A percentile compares a stretch with the other conserved stretches of the same genome.
Evolutionary conservation across 2,329 filamentous ascomycete genomes (phyloP).

Genomic region (Clarireedia homoeocarpa): DNA sequence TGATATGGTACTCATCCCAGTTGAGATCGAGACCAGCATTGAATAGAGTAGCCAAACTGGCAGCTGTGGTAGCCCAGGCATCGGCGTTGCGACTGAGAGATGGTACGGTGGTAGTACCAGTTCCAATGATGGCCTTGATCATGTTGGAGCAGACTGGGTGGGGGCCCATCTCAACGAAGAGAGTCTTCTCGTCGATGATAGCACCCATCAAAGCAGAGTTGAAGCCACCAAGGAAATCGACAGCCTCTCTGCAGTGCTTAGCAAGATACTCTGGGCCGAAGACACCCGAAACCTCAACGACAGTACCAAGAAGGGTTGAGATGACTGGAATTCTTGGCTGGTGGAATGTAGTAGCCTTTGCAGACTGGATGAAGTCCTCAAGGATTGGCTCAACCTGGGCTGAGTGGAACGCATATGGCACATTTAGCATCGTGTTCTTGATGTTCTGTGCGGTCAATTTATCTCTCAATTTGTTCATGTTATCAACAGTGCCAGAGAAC

Average conservation of each 20-base stretch:
- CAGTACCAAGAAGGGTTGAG: conserved; percentile 56
- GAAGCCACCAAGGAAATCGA: conserved; percentile 60
- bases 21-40: conserved; percentile 52
- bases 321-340: conserved; percentile 53
- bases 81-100: conserved; percentile 55
- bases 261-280: conserved; percentile 56
- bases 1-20: conserved; percentile 61
- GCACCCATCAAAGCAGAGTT: conserved; percentile 26
- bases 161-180: conserved; percentile 62
- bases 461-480: conserved; percentile 43
- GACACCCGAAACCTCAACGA: conserved; percentile 47
- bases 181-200: conserved; percentile 54
- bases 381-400: conserved; percentile 55
- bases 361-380: conserved; percentile 47
- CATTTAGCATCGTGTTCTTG: conserved; percentile 52
- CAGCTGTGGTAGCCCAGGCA: conserved; percentile 54
- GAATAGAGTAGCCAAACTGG: conserved; percentile 51
- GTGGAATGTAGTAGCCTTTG: conserved; percentile 45
- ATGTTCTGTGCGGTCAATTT: conserved; percentile 42
- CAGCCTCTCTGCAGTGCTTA: conserved; percentile 58
- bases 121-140: conserved; percentile 45
- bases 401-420: conserved; percentile 60
- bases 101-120: conserved; percentile 44
- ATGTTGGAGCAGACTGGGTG: conserved; percentile 61
- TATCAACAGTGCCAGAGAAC: conserved; percentile 48